These are phyloP conservation scores for Carallia brachiata DNA, from an alignment of 345 rosid genomes.

Conservation along the genomic window DNA sequence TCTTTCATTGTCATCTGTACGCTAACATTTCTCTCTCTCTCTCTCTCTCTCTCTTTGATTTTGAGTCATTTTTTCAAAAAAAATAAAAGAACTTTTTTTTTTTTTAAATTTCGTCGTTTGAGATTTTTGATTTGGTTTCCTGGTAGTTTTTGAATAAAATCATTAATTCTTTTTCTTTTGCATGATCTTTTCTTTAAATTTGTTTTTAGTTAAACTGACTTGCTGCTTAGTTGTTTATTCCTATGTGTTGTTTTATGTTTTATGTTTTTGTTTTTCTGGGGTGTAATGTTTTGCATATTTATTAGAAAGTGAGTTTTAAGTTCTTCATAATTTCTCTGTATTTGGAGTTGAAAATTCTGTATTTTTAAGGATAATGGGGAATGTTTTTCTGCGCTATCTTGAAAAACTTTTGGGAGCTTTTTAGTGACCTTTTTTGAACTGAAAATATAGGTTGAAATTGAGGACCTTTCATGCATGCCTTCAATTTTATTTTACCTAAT, in stretches of 20 bases:
- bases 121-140: no score
- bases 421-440: no score
- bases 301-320: no score
- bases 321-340: no score
- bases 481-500: not conserved
- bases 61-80: not conserved
- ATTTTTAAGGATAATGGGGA: no score
- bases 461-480: not conserved
- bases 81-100: not conserved
- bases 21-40: conserved; percentile 3
- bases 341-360: no score
- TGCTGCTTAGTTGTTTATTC: not conserved
- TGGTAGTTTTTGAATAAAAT: no score
- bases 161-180: no score
- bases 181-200: not conserved
- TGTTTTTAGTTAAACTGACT: not conserved
- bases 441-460: not conserved
- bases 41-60: not conserved
- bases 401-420: no score
- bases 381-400: no score
- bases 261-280: not conserved
- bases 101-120: not conserved
- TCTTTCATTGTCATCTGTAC: conserved; percentile 73
- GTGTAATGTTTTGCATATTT: not conserved
- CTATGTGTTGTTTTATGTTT: no score